Conservation (phyloP, 2,329 filamentous ascomycete genomes). For the Diaporthe longicolla region DNA sequence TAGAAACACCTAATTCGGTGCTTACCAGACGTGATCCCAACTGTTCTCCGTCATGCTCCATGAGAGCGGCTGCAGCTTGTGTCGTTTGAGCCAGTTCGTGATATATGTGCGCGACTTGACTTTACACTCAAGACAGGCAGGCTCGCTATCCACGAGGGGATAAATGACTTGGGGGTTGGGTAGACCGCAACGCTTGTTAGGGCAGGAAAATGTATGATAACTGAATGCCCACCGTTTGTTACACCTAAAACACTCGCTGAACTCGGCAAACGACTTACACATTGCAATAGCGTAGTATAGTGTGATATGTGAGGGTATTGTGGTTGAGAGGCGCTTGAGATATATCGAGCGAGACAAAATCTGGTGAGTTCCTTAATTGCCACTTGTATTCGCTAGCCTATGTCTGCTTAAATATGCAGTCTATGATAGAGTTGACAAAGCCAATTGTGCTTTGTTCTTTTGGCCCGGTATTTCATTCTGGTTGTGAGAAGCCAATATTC, state of each 20-base stretch:
- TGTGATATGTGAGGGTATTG: neutral
- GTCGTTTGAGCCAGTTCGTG: neutral
- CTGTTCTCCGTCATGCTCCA: neutral
- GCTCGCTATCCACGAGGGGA: conserved; percentile 23
- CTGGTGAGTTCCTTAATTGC: neutral
- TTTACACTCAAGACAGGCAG: conserved; percentile 6
- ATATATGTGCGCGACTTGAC: neutral
- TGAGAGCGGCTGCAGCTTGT: conserved; percentile 23
- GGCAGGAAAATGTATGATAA: neutral
- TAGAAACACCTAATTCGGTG: neutral
- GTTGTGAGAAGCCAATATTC: neutral
- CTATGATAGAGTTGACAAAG: neutral
- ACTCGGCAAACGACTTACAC: conserved; percentile 22
- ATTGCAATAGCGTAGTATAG: neutral
- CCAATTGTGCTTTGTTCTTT: neutral
- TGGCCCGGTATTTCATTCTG: neutral
- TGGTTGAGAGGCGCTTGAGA: neutral
- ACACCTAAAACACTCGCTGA: neutral
- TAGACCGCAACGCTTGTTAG: conserved; percentile 2
- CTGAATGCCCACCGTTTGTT: conserved; percentile 16
- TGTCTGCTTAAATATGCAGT: neutral
- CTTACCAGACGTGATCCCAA: conserved; percentile 6
- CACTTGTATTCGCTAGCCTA: neutral
- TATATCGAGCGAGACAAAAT: neutral
- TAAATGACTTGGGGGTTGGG: neutral